Percentiles rank a stretch among this genome's conserved stretches.
Conservation (phyloP, 768 basidiomycete species). For the Psilocybe tampanensis region DNA sequence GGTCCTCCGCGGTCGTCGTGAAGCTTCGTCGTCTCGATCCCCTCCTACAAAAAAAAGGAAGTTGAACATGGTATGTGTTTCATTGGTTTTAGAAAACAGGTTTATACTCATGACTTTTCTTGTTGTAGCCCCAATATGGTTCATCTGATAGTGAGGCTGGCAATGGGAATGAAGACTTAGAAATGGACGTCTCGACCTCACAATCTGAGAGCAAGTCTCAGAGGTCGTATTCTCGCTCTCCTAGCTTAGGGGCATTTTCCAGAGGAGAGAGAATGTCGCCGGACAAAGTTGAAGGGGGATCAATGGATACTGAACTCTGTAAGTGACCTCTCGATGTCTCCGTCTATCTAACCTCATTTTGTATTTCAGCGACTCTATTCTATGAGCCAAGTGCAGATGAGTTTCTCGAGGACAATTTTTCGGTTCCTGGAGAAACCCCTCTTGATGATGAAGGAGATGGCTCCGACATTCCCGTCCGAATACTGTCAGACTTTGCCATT, state of each 20-base stretch:
- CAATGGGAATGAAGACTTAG: background rate
- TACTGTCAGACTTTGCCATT: constrained; percentile 54
- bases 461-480: constrained; percentile 54
- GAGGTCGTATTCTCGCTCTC: background rate
- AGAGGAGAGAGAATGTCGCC: background rate
- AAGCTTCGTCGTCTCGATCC: background rate
- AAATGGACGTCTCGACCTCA: background rate
- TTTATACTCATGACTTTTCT: background rate
- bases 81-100: background rate
- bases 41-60: constrained; percentile 19
- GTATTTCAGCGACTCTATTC: background rate
- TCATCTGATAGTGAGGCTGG: background rate
- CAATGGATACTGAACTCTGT: background rate
- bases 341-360: background rate
- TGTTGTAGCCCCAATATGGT: background rate
- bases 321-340: too few species aligned
- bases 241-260: background rate
- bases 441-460: constrained; percentile 30
- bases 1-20: constrained; percentile 1
- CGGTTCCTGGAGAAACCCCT: constrained; percentile 45
- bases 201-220: too few species aligned
- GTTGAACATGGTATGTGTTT: background rate
- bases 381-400: constrained; percentile 17
- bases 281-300: background rate
- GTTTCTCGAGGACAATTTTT: constrained; percentile 41